Percentiles rank a stretch among this genome's conserved stretches.
Evolutionary conservation across 2,329 filamentous ascomycete species (phyloP).

Genomic region (Paraphaeosphaeria sporulosa): DNA sequence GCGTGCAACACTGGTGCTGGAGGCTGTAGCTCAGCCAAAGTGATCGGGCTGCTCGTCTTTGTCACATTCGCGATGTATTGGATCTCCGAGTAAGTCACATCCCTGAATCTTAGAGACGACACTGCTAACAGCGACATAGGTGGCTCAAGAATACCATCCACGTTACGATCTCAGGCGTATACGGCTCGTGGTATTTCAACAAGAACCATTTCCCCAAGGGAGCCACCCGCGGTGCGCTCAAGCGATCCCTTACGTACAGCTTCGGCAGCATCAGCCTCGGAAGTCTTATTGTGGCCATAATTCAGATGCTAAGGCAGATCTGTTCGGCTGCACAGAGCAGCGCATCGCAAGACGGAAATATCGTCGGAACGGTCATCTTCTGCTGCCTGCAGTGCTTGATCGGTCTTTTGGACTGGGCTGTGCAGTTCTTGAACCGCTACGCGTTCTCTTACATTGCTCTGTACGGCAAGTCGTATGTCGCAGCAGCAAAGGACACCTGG

Average conservation of each 20-base stretch:
- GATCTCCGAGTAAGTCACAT: constrained; percentile 74
- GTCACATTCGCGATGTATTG: constrained; percentile 93
- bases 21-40: constrained; percentile 75
- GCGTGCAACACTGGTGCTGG: constrained; percentile 62
- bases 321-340: constrained; percentile 79
- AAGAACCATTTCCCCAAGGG: constrained; percentile 74
- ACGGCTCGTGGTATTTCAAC: constrained; percentile 92
- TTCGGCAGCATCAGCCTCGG: constrained; percentile 92
- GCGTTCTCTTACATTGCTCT: constrained; percentile 92
- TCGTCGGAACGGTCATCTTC: constrained; percentile 71
- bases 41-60: constrained; percentile 85
- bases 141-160: constrained; percentile 95
- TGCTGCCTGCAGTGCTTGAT: constrained; percentile 82
- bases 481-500: constrained; percentile 90
- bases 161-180: constrained; percentile 84
- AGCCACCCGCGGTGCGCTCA: constrained; percentile 83
- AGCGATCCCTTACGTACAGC: constrained; percentile 83
- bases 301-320: constrained; percentile 83
- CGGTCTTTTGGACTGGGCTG: constrained; percentile 80
- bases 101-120: constrained; percentile 71
- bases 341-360: constrained; percentile 71
- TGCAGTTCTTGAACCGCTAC: constrained; percentile 89
- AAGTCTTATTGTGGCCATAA: constrained; percentile 83
- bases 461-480: constrained; percentile 88
- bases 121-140: constrained; percentile 46